These are phyloP conservation scores for Geoglossum glabrum DNA, from an alignment of 495 filamentous ascomycete genomes.

Conservation along the genomic window DNA sequence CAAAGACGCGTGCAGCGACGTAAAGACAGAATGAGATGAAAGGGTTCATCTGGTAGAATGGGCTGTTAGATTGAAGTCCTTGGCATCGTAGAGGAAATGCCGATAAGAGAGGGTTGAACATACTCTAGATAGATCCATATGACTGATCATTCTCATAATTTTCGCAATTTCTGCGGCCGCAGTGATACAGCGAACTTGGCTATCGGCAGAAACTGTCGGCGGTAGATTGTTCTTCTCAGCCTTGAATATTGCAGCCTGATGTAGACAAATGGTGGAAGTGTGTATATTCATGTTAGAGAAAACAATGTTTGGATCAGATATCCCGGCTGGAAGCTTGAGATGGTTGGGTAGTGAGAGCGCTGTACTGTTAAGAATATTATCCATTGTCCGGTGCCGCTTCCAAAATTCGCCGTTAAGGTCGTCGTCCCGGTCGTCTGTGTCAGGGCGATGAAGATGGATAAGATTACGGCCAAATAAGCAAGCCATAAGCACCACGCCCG, in stretches of 20 bases:
- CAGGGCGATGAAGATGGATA: conserved; percentile 79
- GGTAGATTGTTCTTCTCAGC: conserved; percentile 76
- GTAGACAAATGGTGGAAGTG: conserved; percentile 88
- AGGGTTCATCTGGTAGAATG: conserved; percentile 58
- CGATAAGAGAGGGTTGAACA: conserved; percentile 3
- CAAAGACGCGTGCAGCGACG: conserved; percentile 82
- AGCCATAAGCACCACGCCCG: conserved; percentile 63
- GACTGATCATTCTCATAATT: conserved; percentile 89
- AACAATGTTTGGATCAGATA: conserved; percentile 67
- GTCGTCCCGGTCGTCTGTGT: conserved; percentile 58
- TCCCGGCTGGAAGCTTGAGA: conserved; percentile 59
- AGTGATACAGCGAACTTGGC: conserved; percentile 80
- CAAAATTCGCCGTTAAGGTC: conserved; percentile 91
- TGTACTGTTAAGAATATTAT: conserved; percentile 75
- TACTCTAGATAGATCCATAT: conserved; percentile 70
- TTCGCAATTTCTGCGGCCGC: conserved; percentile 89
- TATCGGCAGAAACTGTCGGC: conserved; percentile 58
- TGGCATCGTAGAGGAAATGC: neutral
- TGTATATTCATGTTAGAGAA: conserved; percentile 96
- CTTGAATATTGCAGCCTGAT: conserved; percentile 96
- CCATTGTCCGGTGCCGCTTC: conserved; percentile 77
- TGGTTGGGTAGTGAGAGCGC: conserved; percentile 65
- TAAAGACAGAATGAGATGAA: conserved; percentile 94
- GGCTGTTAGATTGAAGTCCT: neutral
- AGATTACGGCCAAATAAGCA: conserved; percentile 89